These are phyloP conservation scores for Neofusicoccum sp. DNA, from an alignment of 2,329 filamentous ascomycete genomes.

Conservation along the genomic window DNA sequence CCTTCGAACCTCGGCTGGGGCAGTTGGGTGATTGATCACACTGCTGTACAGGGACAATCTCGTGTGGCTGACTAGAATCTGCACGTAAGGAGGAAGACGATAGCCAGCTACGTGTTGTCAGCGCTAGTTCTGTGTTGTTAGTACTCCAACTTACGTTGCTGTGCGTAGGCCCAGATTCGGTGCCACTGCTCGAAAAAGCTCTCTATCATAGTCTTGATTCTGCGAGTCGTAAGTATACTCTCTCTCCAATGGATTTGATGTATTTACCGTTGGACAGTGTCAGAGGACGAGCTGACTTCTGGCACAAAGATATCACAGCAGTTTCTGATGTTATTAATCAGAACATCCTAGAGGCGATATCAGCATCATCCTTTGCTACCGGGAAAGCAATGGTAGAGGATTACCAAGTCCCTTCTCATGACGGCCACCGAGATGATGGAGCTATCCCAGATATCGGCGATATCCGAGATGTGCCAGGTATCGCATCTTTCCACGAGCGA, in stretches of 20 bases:
- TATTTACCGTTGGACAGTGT: slow-evolving; percentile 13
- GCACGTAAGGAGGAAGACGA: slow-evolving; percentile 72
- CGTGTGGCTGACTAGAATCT: slow-evolving; percentile 73
- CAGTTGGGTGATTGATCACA: slow-evolving; percentile 74
- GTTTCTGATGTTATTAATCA: slow-evolving; percentile 10
- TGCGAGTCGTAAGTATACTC: slow-evolving; percentile 27
- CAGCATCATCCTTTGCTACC: slow-evolving; percentile 10
- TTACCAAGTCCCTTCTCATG: slow-evolving; percentile 63
- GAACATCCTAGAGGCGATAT: background rate
- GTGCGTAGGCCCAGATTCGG: slow-evolving; percentile 54
- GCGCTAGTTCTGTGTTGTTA: slow-evolving; percentile 53
- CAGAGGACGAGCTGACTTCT: slow-evolving; percentile 12
- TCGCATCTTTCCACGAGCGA: slow-evolving; percentile 69
- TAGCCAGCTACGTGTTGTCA: slow-evolving; percentile 22
- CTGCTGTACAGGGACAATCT: slow-evolving; percentile 73
- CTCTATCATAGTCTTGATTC: slow-evolving; percentile 57
- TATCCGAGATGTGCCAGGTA: slow-evolving; percentile 65
- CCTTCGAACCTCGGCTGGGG: slow-evolving; percentile 69
- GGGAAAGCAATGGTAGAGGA: no score
- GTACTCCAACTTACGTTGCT: slow-evolving; percentile 47
- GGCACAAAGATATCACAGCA: slow-evolving; percentile 14
- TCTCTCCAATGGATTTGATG: no score
- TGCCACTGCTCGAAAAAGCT: slow-evolving; percentile 69
- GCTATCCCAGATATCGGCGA: slow-evolving; percentile 68
- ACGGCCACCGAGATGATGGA: slow-evolving; percentile 74